Evolutionary conservation across 2,329 filamentous ascomycete species (phyloP).

Genomic region (Xylaria hypoxylon): DNA sequence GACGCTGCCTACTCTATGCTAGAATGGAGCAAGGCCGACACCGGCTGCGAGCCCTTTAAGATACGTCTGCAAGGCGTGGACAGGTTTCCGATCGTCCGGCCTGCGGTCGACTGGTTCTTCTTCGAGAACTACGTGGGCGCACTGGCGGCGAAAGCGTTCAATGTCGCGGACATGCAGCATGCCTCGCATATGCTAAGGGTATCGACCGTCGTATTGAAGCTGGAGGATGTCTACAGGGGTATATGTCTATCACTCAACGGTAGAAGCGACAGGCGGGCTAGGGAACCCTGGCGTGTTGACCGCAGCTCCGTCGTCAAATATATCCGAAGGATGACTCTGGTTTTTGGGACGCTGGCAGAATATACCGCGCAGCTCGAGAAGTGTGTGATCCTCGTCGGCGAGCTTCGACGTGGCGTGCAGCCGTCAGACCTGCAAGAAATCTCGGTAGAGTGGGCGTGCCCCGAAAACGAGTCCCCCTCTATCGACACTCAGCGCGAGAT

Average conservation of each 20-base stretch:
- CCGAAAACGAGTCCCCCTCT: neutral
- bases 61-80: neutral
- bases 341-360: neutral
- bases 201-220: slow-evolving; percentile 1
- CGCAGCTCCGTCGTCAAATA: neutral
- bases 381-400: slow-evolving; percentile 2
- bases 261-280: neutral
- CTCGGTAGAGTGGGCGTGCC: neutral
- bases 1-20: neutral
- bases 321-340: neutral
- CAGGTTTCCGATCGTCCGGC: neutral
- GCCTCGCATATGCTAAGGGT: neutral
- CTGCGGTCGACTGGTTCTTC: slow-evolving; percentile 12
- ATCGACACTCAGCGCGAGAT: neutral
- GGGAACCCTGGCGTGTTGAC: slow-evolving; percentile 2
- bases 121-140: slow-evolving; percentile 2
- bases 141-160: neutral
- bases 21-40: neutral
- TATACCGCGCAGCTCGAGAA: neutral
- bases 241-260: neutral
- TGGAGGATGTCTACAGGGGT: neutral
- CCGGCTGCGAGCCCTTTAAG: neutral
- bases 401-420: neutral
- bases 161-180: neutral
- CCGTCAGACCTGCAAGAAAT: slow-evolving; percentile 1